Evolutionary conservation across 345 rosid species (phyloP).

Genomic region (Gossypium ekmanianum): DNA sequence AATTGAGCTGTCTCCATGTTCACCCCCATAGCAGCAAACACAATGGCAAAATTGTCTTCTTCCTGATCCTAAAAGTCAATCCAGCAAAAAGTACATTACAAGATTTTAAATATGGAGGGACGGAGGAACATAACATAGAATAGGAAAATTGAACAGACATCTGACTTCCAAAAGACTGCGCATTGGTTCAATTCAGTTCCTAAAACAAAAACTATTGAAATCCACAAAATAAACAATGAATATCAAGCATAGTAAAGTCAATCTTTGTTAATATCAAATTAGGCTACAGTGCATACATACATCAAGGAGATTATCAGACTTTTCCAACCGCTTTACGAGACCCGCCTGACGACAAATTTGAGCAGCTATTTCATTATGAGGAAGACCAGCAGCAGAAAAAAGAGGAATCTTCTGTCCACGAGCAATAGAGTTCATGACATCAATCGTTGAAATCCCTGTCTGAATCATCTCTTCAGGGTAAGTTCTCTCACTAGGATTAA

Average conservation of each 20-base stretch:
- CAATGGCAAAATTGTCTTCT: conserved; percentile 96
- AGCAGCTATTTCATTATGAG: conserved; percentile 97
- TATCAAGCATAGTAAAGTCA: not conserved
- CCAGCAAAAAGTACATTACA: not conserved
- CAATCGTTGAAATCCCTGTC: conserved; percentile 91
- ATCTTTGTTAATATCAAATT: not conserved
- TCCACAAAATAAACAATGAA: not conserved
- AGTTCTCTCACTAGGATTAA: conserved; percentile 93
- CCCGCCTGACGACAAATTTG: conserved; percentile 99
- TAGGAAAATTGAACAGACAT: not conserved
- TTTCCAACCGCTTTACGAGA: conserved; percentile 86
- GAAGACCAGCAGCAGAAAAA: conserved; percentile 98
- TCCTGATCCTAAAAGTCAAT: conserved; percentile 55
- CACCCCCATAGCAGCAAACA: conserved; percentile 98
- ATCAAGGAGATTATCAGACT: conserved; percentile 71
- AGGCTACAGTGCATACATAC: conserved; percentile 26
- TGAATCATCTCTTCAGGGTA: conserved; percentile 96
- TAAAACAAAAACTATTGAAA: not conserved
- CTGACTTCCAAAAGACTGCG: not conserved
- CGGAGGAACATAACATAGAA: not conserved
- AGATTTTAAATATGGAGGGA: no score
- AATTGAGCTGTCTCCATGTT: conserved; percentile 99
- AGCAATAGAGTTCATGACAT: conserved; percentile 97
- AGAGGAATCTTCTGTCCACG: conserved; percentile 97
- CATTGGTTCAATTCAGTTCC: not conserved